A percentile compares a stretch with the other conserved stretches of the same genome.
Conservation (phyloP, 2,329 filamentous ascomycete species). For the Beauveria brongniartii region DNA sequence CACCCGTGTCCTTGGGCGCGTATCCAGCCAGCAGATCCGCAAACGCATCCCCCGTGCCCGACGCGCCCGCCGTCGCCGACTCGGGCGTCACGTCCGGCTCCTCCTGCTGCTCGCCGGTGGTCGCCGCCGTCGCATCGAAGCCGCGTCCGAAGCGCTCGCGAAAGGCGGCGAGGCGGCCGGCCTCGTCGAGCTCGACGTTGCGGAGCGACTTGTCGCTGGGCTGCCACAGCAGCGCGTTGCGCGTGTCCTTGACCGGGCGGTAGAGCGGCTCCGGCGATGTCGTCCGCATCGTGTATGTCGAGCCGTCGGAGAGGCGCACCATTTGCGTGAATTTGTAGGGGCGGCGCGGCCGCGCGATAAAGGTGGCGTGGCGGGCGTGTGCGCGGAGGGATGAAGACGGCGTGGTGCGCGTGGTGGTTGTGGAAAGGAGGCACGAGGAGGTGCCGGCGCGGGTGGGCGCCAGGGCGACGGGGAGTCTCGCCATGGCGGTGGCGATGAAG, state of each 20-base stretch:
- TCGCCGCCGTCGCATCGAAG: constrained; percentile 58
- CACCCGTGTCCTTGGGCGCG: constrained; percentile 28
- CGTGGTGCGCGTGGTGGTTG: constrained; percentile 13
- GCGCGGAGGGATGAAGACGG: constrained; percentile 24
- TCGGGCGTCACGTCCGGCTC: constrained; percentile 18
- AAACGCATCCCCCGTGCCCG: constrained; percentile 25
- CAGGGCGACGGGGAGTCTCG: constrained; percentile 21
- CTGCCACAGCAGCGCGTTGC: constrained; percentile 89
- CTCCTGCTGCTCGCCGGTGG: constrained; percentile 10
- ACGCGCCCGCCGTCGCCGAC: constrained; percentile 18
- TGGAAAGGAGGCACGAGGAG: constrained; percentile 19
- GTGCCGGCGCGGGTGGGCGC: constrained; percentile 22
- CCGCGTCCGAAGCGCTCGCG: constrained; percentile 72
- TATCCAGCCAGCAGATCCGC: constrained; percentile 47
- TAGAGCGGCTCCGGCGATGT: constrained; percentile 59
- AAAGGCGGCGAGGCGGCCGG: constrained; percentile 81
- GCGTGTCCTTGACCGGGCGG: constrained; percentile 66
- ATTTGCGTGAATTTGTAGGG: constrained; percentile 98
- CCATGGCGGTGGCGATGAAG: constrained; percentile 18
- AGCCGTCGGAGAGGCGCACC: constrained; percentile 84
- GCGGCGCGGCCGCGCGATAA: constrained; percentile 78
- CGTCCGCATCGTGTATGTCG: constrained; percentile 71
- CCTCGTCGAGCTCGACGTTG: constrained; percentile 92
- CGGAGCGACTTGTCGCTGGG: constrained; percentile 70
- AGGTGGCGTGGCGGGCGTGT: constrained; percentile 73